Conservation (phyloP, 352 stramenopile species). For the Pythium aquatile region DNA sequence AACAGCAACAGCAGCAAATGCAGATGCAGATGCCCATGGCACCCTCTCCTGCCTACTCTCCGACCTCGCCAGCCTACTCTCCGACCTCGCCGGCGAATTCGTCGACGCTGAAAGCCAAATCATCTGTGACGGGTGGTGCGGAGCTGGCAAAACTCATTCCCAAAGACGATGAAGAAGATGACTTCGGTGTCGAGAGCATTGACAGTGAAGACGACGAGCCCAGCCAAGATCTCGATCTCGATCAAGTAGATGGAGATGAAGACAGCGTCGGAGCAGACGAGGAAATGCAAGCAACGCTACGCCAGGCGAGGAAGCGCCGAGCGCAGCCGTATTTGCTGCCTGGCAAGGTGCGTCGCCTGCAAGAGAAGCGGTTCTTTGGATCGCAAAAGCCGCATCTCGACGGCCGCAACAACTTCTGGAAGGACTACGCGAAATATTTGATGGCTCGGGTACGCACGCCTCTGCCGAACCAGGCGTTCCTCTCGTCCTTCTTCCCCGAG, state of each 20-base stretch:
- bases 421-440: constrained; percentile 50
- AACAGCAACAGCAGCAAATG: too few species aligned
- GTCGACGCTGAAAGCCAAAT: background rate
- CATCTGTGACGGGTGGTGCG: background rate
- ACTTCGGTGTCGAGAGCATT: constrained; percentile 10
- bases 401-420: constrained; percentile 58
- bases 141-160: background rate
- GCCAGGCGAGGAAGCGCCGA: constrained; percentile 9
- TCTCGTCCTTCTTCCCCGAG: constrained; percentile 60
- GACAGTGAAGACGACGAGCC: constrained; percentile 14
- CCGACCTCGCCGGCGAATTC: background rate
- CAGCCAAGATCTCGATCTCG: constrained; percentile 5
- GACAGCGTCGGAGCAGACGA: background rate
- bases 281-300: background rate
- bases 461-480: constrained; percentile 27
- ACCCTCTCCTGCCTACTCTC: background rate
- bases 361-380: constrained; percentile 41
- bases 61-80: background rate
- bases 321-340: constrained; percentile 33
- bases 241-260: constrained; percentile 9
- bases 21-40: too few species aligned
- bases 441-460: background rate
- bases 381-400: constrained; percentile 32
- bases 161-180: constrained; percentile 1
- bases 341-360: constrained; percentile 44